Percentiles rank a stretch among this genome's conserved stretches.
Conservation (phyloP, 2,329 filamentous ascomycete species). For the Epichloe coenophiala region DNA sequence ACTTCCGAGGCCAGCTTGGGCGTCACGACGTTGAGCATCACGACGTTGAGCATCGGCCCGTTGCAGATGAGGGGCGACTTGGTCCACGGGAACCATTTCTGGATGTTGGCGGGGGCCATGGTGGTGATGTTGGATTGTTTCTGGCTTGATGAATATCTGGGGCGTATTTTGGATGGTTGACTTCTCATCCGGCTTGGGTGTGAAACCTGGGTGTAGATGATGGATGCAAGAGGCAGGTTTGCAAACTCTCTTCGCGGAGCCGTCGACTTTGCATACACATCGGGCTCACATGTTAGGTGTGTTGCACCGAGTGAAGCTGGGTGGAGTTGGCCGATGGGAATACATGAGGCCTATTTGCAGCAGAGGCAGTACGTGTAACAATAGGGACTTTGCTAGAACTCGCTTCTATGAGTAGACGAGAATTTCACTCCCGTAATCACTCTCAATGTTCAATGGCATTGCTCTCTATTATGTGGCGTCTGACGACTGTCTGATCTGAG, state of each 20-base stretch:
- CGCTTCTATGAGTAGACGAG: too few relatives aligned
- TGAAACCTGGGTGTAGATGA: not conserved
- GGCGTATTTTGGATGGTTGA: too few relatives aligned
- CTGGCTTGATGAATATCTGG: too few relatives aligned
- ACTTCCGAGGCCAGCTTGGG: slow-evolving; percentile 24
- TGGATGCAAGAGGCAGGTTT: not conserved
- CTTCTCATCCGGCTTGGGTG: too few relatives aligned
- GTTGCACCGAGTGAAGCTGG: not conserved
- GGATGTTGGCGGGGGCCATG: slow-evolving; percentile 15
- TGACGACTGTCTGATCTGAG: not conserved
- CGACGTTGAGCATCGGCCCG: slow-evolving; percentile 23
- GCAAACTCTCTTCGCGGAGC: not conserved
- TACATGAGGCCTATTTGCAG: not conserved
- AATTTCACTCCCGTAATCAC: too few relatives aligned
- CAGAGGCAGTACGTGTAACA: not conserved
- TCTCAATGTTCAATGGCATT: not conserved
- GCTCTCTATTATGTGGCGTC: not conserved
- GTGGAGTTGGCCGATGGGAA: not conserved
- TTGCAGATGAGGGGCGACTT: slow-evolving; percentile 19
- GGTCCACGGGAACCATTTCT: slow-evolving; percentile 18
- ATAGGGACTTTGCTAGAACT: not conserved
- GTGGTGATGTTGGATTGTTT: not conserved
- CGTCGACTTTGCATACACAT: not conserved
- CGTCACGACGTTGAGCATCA: slow-evolving; percentile 12
- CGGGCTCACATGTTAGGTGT: not conserved